phyloP scores from a whole-genome alignment of 192 early-diverging fungal genomes.

The Rhizophagus prolifer region DNA sequence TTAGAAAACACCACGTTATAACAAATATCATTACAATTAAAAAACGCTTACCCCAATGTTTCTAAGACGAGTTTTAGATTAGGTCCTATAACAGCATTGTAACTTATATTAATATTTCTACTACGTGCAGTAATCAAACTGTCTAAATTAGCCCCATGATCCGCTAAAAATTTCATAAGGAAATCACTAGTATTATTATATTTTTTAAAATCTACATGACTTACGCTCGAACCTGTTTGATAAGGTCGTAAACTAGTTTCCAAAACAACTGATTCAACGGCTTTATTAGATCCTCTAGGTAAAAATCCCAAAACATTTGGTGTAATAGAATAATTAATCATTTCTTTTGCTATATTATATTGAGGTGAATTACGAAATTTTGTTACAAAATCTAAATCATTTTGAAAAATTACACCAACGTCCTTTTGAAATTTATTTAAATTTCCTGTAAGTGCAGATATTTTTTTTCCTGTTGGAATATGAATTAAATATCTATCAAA shows the following conservation, averaged over 20 bases:
- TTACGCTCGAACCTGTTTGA: conserved; percentile 39
- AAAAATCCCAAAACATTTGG: conserved; percentile 12
- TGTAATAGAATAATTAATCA: background rate
- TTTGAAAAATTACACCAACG: background rate
- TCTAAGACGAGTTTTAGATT: conserved; percentile 33
- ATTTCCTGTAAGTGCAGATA: background rate
- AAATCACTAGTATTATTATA: conserved; percentile 39
- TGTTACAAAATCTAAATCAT: background rate
- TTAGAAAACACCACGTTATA: background rate
- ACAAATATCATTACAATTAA: background rate
- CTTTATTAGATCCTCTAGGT: background rate
- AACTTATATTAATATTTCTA: background rate
- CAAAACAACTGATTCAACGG: conserved; percentile 25
- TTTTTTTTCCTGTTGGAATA: background rate
- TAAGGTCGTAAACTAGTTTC: conserved; percentile 39
- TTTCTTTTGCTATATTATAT: background rate
- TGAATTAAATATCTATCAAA: conserved; percentile 37
- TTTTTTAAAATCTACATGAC: conserved; percentile 38
- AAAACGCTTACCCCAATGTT: conserved; percentile 30
- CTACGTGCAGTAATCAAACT: conserved; percentile 18
- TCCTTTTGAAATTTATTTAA: background rate
- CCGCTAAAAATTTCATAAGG: conserved; percentile 41
- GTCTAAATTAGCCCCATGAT: conserved; percentile 35
- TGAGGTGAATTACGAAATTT: conserved; percentile 1
- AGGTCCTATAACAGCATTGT: conserved; percentile 34